phyloP scores from a whole-genome alignment of 2,329 filamentous ascomycete genomes.

The Penicillium sp. region DNA sequence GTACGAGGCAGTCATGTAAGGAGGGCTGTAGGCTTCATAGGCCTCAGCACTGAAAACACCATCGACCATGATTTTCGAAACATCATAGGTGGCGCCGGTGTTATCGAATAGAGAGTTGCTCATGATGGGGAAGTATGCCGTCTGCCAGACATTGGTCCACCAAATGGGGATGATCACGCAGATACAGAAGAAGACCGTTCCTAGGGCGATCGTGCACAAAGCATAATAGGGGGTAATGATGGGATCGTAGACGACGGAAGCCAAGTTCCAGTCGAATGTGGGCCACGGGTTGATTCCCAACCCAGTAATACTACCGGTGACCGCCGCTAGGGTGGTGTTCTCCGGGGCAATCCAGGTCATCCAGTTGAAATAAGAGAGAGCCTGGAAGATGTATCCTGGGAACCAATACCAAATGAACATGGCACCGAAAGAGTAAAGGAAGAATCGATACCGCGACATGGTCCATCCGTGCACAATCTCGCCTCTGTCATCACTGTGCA shows the following conservation, averaged over 20 bases:
- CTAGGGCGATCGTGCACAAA: slow-evolving; percentile 37
- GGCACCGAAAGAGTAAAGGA: slow-evolving; percentile 43
- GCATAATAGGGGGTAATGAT: slow-evolving; percentile 46
- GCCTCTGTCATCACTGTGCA: slow-evolving; percentile 6
- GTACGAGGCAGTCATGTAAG: slow-evolving; percentile 53
- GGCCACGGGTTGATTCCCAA: slow-evolving; percentile 46
- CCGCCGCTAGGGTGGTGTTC: slow-evolving; percentile 38
- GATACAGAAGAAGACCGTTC: slow-evolving; percentile 27
- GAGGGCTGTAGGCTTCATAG: slow-evolving; percentile 54
- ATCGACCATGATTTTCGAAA: slow-evolving; percentile 37
- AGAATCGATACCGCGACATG: slow-evolving; percentile 37
- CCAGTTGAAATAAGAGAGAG: slow-evolving; percentile 52
- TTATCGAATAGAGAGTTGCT: slow-evolving; percentile 11
- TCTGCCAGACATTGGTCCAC: slow-evolving; percentile 9
- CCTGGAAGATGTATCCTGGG: slow-evolving; percentile 52
- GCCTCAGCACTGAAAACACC: slow-evolving; percentile 49
- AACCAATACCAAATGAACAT: slow-evolving; percentile 58
- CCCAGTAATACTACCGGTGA: slow-evolving; percentile 42
- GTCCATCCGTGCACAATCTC: slow-evolving; percentile 7
- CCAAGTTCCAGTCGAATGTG: slow-evolving; percentile 49
- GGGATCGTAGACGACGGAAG: slow-evolving; percentile 33
- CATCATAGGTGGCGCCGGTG: slow-evolving; percentile 6
- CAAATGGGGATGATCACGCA: slow-evolving; percentile 16
- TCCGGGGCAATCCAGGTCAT: slow-evolving; percentile 55
- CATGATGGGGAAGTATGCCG: slow-evolving; percentile 13